These are phyloP conservation scores for Allium cepa DNA, from an alignment of 106 monocot genomes.

Conservation along the genomic window DNA sequence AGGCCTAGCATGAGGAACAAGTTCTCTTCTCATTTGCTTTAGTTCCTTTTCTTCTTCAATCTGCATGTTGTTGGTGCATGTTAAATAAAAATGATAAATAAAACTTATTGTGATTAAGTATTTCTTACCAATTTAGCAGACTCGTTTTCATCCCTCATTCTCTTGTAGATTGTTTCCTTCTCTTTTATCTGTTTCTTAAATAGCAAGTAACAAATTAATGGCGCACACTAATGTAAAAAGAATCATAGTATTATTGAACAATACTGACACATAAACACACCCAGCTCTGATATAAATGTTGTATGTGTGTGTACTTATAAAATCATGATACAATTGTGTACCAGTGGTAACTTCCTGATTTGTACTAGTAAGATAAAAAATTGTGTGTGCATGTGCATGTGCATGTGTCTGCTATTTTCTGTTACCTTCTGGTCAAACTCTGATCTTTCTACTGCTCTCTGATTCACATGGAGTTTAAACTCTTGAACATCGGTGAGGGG, in stretches of 20 bases:
- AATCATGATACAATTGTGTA: too few species aligned
- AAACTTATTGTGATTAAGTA: constrained; percentile 25
- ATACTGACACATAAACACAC: too few species aligned
- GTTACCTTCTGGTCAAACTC: constrained; percentile 87
- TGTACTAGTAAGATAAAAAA: too few species aligned
- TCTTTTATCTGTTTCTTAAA: constrained; percentile 55
- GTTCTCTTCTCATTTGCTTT: constrained; percentile 84
- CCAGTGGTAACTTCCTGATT: too few species aligned
- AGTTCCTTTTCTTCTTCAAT: constrained; percentile 86
- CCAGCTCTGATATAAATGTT: constrained; percentile 14
- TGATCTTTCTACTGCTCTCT: constrained; percentile 71
- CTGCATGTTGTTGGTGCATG: constrained; percentile 21
- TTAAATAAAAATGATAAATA: background rate
- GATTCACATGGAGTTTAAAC: constrained; percentile 70
- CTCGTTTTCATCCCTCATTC: constrained; percentile 79
- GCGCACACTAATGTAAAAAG: too few species aligned
- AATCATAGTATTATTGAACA: too few species aligned
- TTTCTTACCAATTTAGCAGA: constrained; percentile 15
- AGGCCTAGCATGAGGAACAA: constrained; percentile 84
- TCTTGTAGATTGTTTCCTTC: constrained; percentile 66
- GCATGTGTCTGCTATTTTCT: too few species aligned
- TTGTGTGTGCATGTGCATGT: too few species aligned
- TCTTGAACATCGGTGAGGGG: constrained; percentile 84
- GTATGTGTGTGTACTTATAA: constrained; percentile 26
- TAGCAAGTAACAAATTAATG: too few species aligned